A percentile compares a stretch with the other conserved stretches of the same genome.
Evolutionary conservation across 192 early-diverging fungal species (phyloP).

Genomic region (Coemansia sp.): DNA sequence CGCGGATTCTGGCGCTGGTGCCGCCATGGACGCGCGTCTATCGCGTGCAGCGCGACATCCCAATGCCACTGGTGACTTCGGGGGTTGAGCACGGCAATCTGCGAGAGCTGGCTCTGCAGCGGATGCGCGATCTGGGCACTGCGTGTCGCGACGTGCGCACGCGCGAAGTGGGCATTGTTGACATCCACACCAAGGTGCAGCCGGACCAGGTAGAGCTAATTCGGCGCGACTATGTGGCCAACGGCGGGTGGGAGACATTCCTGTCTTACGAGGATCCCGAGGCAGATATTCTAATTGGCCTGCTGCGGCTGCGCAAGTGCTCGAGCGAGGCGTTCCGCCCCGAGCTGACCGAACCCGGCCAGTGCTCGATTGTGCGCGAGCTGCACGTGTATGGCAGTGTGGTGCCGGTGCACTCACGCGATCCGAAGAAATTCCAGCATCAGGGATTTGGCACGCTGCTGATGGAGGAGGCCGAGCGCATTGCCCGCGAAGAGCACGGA

Average conservation of each 20-base stretch:
- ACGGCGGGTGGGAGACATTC: constrained; percentile 99
- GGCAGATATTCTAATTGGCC: constrained; percentile 93
- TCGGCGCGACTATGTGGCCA: constrained; percentile 95
- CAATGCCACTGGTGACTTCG: constrained; percentile 98
- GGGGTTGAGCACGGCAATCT: constrained; percentile 99
- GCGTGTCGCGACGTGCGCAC: constrained; percentile 97
- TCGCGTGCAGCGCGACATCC: constrained; percentile 98
- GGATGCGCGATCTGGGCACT: constrained; percentile 96
- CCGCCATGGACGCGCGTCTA: constrained; percentile 99
- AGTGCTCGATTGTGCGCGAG: constrained; percentile 92
- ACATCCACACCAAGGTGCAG: constrained; percentile 92
- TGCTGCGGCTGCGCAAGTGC: constrained; percentile 93
- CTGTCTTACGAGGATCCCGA: constrained; percentile 96
- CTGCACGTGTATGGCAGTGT: constrained; percentile 97
- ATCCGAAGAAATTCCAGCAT: constrained; percentile 99
- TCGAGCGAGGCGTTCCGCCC: constrained; percentile 81
- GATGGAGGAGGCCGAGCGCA: constrained; percentile 99
- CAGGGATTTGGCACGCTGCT: constrained; percentile 97
- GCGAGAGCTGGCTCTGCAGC: constrained; percentile 87
- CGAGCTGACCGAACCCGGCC: constrained; percentile 74
- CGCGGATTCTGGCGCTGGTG: constrained; percentile 90
- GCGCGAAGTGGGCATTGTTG: constrained; percentile 96
- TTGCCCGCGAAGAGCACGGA: constrained; percentile 95
- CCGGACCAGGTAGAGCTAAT: constrained; percentile 95
- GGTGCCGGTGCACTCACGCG: constrained; percentile 91